A percentile compares a stretch with the other conserved stretches of the same genome.
These are phyloP conservation scores for Komagataella phaffii DNA, from an alignment of 805 yeast species.

Conservation along the genomic window DNA sequence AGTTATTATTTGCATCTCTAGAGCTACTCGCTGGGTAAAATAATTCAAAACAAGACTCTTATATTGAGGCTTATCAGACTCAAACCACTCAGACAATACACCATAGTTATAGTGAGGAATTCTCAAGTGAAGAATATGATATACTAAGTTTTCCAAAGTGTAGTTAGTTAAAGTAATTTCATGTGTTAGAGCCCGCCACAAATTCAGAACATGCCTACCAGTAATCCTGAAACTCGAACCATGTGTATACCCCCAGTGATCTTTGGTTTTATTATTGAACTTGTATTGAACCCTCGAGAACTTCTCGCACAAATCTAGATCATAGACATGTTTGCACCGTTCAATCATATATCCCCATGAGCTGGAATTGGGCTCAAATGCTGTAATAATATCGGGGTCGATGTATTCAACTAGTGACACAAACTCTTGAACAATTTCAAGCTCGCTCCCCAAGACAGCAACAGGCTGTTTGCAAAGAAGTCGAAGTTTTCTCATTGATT, in stretches of 20 bases:
- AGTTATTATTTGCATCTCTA: constrained; percentile 33
- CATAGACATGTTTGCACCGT: constrained; percentile 31
- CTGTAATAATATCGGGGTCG: constrained; percentile 84
- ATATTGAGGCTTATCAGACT: constrained; percentile 7
- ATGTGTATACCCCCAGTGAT: constrained; percentile 73
- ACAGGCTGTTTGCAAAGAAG: constrained; percentile 15
- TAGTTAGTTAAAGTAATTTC: constrained; percentile 56
- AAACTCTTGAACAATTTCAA: constrained; percentile 41
- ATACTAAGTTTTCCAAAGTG: constrained; percentile 65
- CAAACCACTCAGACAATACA: constrained; percentile 35
- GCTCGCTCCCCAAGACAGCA: constrained; percentile 37
- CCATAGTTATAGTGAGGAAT: constrained; percentile 47
- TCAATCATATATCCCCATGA: constrained; percentile 90
- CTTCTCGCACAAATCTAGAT: constrained; percentile 39
- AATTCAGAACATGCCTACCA: constrained; percentile 75
- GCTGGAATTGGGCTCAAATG: constrained; percentile 64
- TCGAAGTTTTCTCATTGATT: constrained; percentile 4
- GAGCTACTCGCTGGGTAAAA: constrained; percentile 28
- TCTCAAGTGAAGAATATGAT: constrained; percentile 50
- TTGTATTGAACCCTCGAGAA: constrained; percentile 45
- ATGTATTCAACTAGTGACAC: constrained; percentile 38
- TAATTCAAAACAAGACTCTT: constrained; percentile 28
- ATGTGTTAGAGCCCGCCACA: constrained; percentile 66
- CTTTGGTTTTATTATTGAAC: constrained; percentile 40
- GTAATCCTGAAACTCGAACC: constrained; percentile 54